phyloP scores from a whole-genome alignment of 2,329 filamentous ascomycete species.

The Diaporthe vexans region DNA sequence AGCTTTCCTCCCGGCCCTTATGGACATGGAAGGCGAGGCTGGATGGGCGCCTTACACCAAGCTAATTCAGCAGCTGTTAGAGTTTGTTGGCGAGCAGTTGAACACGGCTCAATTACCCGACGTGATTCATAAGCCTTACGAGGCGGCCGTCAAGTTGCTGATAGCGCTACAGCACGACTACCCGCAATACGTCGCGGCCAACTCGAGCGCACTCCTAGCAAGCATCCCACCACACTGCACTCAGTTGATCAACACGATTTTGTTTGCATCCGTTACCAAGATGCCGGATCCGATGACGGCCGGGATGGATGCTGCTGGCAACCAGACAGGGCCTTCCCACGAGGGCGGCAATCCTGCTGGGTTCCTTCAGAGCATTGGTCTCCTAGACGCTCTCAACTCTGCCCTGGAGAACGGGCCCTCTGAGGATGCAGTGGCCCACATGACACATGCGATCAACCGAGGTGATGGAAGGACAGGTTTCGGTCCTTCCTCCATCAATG shows the following conservation, averaged over 20 bases:
- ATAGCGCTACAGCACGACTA: slow-evolving; percentile 93
- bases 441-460: slow-evolving; percentile 80
- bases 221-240: slow-evolving; percentile 86
- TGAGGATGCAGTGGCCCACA: slow-evolving; percentile 80
- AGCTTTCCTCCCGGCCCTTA: slow-evolving; percentile 83
- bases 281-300: slow-evolving; percentile 80
- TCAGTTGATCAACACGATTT: slow-evolving; percentile 89
- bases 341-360: slow-evolving; percentile 74
- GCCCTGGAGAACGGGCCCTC: slow-evolving; percentile 73
- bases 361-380: slow-evolving; percentile 67
- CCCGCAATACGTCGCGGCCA: slow-evolving; percentile 90
- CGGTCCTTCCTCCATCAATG: slow-evolving; percentile 75
- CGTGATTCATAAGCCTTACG: slow-evolving; percentile 86
- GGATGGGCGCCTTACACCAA: slow-evolving; percentile 85
- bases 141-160: slow-evolving; percentile 85
- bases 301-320: slow-evolving; percentile 79
- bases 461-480: slow-evolving; percentile 71
- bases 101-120: slow-evolving; percentile 79
- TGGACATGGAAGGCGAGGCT: slow-evolving; percentile 74
- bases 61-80: slow-evolving; percentile 79
- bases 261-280: slow-evolving; percentile 80
- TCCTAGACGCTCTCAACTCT: slow-evolving; percentile 72
- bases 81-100: slow-evolving; percentile 83
- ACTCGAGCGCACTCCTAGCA: slow-evolving; percentile 85
- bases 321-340: slow-evolving; percentile 79